Percentiles rank a stretch among this genome's conserved stretches.
Evolutionary conservation across 176 grass and related monocot genomes (phyloP).

Genomic region (Zea luxurians): DNA sequence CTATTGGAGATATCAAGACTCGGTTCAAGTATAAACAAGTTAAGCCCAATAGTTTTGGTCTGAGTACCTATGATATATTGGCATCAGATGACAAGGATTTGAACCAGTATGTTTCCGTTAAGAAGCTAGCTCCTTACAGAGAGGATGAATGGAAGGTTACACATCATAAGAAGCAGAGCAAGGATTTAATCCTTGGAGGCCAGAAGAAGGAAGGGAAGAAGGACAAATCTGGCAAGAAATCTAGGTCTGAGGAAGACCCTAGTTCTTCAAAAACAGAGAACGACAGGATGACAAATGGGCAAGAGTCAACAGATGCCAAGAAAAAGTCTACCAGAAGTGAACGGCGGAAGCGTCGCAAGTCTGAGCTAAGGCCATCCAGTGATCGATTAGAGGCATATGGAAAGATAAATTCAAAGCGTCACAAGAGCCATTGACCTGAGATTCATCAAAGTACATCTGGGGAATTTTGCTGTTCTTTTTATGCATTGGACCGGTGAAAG

Average conservation of each 20-base stretch:
- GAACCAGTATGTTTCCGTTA: constrained; percentile 93
- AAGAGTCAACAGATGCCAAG: constrained; percentile 45
- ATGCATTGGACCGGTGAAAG: not conserved
- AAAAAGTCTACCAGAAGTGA: constrained; percentile 57
- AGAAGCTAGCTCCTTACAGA: constrained; percentile 85
- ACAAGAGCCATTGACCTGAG: constrained; percentile 54
- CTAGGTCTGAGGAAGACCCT: constrained; percentile 28
- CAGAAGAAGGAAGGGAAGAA: constrained; percentile 54
- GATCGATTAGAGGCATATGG: constrained; percentile 61
- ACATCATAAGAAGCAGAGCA: constrained; percentile 64
- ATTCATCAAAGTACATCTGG: constrained; percentile 23
- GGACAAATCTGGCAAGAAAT: constrained; percentile 49
- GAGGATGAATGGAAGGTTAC: constrained; percentile 87
- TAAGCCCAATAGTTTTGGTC: constrained; percentile 62
- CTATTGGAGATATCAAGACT: constrained; percentile 92
- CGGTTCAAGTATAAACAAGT: constrained; percentile 83
- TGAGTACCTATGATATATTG: constrained; percentile 62
- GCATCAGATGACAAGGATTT: constrained; percentile 64
- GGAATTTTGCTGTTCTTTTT: constrained; percentile 20
- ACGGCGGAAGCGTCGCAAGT: constrained; percentile 52
- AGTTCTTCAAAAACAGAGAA: constrained; percentile 46
- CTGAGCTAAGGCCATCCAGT: constrained; percentile 54
- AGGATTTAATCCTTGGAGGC: constrained; percentile 66
- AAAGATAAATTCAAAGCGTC: constrained; percentile 47
- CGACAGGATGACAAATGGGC: constrained; percentile 29